Conservation (phyloP, 805 yeast genomes). For the Priceomyces medius region DNA sequence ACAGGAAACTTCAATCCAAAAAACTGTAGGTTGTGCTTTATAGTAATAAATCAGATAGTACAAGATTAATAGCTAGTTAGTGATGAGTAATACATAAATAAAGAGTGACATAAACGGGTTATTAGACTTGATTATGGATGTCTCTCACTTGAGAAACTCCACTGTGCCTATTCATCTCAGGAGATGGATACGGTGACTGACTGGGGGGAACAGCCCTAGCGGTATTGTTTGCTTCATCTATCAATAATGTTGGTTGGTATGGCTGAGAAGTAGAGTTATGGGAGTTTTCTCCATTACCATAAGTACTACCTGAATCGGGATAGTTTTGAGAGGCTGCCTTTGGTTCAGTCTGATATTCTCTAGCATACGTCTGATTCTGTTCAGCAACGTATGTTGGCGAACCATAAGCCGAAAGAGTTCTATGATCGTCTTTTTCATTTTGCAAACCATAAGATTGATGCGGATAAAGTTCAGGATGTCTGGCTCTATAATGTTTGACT, state of each 20-base stretch:
- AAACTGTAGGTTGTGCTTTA: no score
- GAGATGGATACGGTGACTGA: conserved; percentile 1
- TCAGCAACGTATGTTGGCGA: conserved; percentile 16
- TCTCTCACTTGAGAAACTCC: background rate
- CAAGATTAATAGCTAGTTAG: no score
- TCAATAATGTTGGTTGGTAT: conserved; percentile 1
- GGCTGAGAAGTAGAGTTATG: background rate
- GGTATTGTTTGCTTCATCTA: background rate
- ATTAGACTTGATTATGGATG: no score
- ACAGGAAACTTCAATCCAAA: no score
- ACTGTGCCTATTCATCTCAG: conserved; percentile 1
- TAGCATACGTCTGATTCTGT: conserved; percentile 1
- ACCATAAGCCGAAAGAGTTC: conserved; percentile 17
- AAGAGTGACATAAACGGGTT: no score
- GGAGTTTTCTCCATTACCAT: background rate
- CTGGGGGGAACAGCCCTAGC: background rate
- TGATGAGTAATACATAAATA: no score
- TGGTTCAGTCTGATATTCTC: conserved; percentile 1
- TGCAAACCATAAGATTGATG: conserved; percentile 11
- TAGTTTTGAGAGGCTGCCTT: background rate
- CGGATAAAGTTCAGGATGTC: conserved; percentile 28
- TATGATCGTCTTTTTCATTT: conserved; percentile 12
- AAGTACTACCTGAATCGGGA: background rate
- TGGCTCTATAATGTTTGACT: conserved; percentile 27
- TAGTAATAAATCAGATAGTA: no score